These are phyloP conservation scores for Dactylellina parvicollis DNA, from an alignment of 2,329 filamentous ascomycete species.

Conservation along the genomic window DNA sequence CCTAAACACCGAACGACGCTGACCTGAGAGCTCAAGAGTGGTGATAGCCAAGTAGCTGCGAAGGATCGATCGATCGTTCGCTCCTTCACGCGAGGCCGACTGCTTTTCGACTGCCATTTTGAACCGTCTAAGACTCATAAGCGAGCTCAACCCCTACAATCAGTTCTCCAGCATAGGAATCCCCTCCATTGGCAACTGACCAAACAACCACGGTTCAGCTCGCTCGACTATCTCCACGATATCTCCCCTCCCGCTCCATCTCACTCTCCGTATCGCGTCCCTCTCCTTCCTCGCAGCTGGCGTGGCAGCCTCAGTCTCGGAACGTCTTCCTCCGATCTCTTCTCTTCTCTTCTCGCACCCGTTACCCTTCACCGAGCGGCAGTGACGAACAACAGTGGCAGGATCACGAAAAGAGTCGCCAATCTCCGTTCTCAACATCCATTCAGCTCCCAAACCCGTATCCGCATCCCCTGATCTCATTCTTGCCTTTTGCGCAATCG, in stretches of 20 bases:
- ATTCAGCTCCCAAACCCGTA: slow-evolving; percentile 17
- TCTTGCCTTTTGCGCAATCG: slow-evolving; percentile 50
- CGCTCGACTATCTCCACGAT: slow-evolving; percentile 51
- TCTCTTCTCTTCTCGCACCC: neutral
- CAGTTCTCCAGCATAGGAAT: slow-evolving; percentile 48
- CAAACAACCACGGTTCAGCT: slow-evolving; percentile 19
- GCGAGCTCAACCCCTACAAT: slow-evolving; percentile 53
- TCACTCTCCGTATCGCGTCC: slow-evolving; percentile 53
- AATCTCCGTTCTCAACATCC: slow-evolving; percentile 51
- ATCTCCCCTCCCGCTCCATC: slow-evolving; percentile 42
- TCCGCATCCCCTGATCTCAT: slow-evolving; percentile 13
- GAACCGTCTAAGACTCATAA: slow-evolving; percentile 53
- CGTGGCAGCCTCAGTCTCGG: slow-evolving; percentile 59
- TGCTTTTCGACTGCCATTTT: slow-evolving; percentile 50
- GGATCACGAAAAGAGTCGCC: slow-evolving; percentile 54
- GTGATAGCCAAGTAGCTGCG: slow-evolving; percentile 23
- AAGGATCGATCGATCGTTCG: slow-evolving; percentile 39
- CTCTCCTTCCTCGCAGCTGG: slow-evolving; percentile 55
- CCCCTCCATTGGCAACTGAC: slow-evolving; percentile 55
- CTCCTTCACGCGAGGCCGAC: slow-evolving; percentile 52
- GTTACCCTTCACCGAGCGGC: slow-evolving; percentile 17
- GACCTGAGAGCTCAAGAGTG: slow-evolving; percentile 20
- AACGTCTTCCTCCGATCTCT: neutral
- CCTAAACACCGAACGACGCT: slow-evolving; percentile 11
- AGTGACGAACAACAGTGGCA: slow-evolving; percentile 41